phyloP scores from a whole-genome alignment of 495 filamentous ascomycete genomes.

The Podospora australis region DNA sequence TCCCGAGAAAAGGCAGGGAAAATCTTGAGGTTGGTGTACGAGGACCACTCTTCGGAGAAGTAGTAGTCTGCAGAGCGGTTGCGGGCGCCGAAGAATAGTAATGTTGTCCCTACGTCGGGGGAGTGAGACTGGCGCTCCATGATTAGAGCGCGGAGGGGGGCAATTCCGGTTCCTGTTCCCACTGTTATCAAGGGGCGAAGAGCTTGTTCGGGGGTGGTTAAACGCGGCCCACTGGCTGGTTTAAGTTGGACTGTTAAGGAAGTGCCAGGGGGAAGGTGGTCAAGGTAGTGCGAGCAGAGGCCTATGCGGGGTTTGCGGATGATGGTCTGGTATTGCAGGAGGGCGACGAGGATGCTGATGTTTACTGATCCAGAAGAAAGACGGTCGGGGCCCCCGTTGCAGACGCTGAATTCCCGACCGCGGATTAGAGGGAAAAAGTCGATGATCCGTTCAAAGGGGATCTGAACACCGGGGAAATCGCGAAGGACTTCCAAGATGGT shows the following conservation, averaged over 20 bases:
- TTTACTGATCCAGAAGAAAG: too few species aligned
- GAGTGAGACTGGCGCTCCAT: constrained; percentile 48
- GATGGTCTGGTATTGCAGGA: constrained; percentile 86
- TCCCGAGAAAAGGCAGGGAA: constrained; percentile 76
- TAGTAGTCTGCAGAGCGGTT: constrained; percentile 69
- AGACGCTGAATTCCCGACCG: constrained; percentile 81
- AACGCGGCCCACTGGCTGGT: constrained; percentile 6
- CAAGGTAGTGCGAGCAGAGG: constrained; percentile 82
- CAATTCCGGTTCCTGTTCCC: constrained; percentile 85
- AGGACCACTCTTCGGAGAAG: constrained; percentile 68
- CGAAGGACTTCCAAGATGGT: constrained; percentile 86
- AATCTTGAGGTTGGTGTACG: constrained; percentile 44
- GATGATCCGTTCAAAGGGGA: constrained; percentile 67
- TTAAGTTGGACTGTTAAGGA: constrained; percentile 51
- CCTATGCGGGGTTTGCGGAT: constrained; percentile 81
- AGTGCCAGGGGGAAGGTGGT: constrained; percentile 52
- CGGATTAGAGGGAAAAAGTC: constrained; percentile 69
- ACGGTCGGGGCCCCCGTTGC: constrained; percentile 57
- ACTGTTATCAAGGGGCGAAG: constrained; percentile 65
- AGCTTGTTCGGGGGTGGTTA: constrained; percentile 3
- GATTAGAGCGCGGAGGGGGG: constrained; percentile 75
- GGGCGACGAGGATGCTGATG: constrained; percentile 81
- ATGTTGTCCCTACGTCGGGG: constrained; percentile 19
- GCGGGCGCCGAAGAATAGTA: constrained; percentile 76
- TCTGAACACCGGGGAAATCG: constrained; percentile 77